These are phyloP conservation scores for Erodium trifolium DNA, from an alignment of 441 rosid species.

Conservation along the genomic window DNA sequence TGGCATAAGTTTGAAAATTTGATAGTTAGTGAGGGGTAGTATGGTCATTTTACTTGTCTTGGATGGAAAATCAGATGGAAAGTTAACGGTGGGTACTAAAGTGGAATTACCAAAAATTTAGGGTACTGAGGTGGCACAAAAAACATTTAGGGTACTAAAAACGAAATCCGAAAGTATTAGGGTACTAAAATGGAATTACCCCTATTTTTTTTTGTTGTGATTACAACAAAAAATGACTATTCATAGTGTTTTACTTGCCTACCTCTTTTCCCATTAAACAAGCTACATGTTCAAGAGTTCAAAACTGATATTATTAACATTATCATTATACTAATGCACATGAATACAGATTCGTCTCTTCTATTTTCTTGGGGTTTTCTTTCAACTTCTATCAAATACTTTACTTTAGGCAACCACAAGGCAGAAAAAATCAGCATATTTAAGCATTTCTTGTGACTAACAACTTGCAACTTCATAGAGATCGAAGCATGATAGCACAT, in stretches of 20 bases:
- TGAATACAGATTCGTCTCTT: neutral
- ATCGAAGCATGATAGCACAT: constrained; percentile 2
- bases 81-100: no score
- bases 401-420: neutral
- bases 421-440: neutral
- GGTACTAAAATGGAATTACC: no score
- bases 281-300: neutral
- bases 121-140: no score
- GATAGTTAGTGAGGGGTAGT: no score
- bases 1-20: no score
- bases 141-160: no score
- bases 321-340: neutral
- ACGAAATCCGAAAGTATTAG: no score
- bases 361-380: neutral
- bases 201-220: neutral
- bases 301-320: neutral
- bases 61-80: no score
- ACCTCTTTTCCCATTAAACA: neutral
- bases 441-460: neutral
- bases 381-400: neutral
- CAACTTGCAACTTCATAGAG: neutral
- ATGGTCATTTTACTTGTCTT: no score
- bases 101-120: no score
- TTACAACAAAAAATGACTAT: neutral
- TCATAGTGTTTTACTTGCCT: neutral